Conservation (phyloP, 768 basidiomycete genomes). For the Boletus sp. region DNA sequence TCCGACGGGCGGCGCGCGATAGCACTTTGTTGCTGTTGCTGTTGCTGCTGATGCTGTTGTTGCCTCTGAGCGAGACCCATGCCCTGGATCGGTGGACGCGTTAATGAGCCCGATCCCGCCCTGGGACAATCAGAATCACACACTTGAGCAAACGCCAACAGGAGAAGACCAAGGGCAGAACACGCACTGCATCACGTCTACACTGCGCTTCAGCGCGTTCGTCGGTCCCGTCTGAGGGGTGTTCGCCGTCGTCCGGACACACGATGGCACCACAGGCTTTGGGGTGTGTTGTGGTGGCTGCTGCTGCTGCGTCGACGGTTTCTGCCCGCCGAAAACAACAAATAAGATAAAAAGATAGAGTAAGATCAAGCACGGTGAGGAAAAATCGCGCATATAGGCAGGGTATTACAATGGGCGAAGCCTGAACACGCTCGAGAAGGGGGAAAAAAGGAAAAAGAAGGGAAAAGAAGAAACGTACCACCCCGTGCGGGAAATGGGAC, state of each 20-base stretch:
- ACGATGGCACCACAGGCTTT: conserved; percentile 4
- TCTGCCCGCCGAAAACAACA: conserved; percentile 3
- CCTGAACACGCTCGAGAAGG: not conserved
- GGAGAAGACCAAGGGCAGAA: not conserved
- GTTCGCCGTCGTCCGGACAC: conserved; percentile 5
- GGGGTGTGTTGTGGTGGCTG: not conserved
- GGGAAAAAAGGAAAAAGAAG: not conserved
- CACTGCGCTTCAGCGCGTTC: conserved; percentile 32
- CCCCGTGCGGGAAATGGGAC: conserved; percentile 46
- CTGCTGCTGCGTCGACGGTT: conserved; percentile 4
- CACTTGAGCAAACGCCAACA: not conserved
- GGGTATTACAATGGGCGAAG: not conserved
- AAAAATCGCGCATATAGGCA: conserved; percentile 4
- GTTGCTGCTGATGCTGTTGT: conserved; percentile 17
- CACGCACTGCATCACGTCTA: conserved; percentile 33
- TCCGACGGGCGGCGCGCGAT: conserved; percentile 28
- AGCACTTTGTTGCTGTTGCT: conserved; percentile 15
- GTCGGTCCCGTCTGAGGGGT: conserved; percentile 2
- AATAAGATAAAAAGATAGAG: not conserved
- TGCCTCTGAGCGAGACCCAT: conserved; percentile 41
- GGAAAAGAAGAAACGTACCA: conserved; percentile 32
- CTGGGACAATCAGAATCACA: not conserved
- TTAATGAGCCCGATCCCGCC: conserved; percentile 17
- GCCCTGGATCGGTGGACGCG: conserved; percentile 28
- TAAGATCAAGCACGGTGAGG: not conserved